A percentile compares a stretch with the other conserved stretches of the same genome.
Conservation (phyloP, 75 land plant species). For the Cunninghamia lanceolata region DNA sequence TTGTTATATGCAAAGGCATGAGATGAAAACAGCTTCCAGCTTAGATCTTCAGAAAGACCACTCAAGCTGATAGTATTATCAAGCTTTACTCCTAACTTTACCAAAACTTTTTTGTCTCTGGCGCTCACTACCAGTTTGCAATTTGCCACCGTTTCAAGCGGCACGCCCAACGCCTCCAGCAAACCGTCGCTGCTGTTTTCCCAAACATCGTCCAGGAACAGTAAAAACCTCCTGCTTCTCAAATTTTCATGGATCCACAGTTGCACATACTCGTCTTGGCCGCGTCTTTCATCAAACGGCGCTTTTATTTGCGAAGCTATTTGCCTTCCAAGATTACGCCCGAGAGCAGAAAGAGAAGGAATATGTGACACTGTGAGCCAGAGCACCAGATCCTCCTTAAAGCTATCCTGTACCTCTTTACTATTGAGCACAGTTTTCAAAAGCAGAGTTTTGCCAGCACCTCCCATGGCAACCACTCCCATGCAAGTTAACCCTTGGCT, state of each 20-base stretch:
- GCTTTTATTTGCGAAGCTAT: not conserved
- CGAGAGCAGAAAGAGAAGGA: not conserved
- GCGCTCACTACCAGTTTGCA: not conserved
- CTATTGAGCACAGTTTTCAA: not conserved
- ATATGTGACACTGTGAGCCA: not conserved
- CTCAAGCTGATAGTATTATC: too few relatives aligned
- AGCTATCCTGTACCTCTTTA: not conserved
- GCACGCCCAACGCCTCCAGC: conserved; percentile 15
- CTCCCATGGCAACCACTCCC: too few relatives aligned
- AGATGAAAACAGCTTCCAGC: not conserved
- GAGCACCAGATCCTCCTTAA: not conserved
- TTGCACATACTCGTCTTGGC: not conserved
- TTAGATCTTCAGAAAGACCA: too few relatives aligned
- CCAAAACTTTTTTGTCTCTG: conserved; percentile 7
- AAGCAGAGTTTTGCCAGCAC: too few relatives aligned
- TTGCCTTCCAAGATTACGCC: not conserved
- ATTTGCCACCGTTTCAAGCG: not conserved
- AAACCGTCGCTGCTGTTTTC: not conserved
- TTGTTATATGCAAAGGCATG: conserved; percentile 13
- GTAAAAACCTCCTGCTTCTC: conserved; percentile 12
- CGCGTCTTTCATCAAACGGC: not conserved
- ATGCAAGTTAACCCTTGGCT: too few relatives aligned
- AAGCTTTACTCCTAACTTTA: too few relatives aligned
- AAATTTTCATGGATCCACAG: not conserved
- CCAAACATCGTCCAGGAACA: conserved; percentile 25